Percentiles rank a stretch among this genome's conserved stretches.
Evolutionary conservation across 176 grass and related monocot genomes (phyloP).

Genomic region (Phyllostachys edulis): DNA sequence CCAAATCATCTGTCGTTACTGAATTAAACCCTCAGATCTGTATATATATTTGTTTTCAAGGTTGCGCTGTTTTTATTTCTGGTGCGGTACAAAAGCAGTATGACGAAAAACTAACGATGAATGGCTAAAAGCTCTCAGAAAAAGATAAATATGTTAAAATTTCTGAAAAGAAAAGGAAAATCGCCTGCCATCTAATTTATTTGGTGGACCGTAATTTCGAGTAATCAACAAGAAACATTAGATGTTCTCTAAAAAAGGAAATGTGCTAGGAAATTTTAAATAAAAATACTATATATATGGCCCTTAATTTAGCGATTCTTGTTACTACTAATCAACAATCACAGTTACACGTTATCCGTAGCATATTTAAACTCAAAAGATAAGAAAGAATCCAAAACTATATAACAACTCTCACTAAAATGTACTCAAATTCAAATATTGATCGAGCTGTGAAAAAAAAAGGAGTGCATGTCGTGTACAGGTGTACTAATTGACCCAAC

Average conservation of each 20-base stretch:
- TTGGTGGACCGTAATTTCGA: not conserved
- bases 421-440: not conserved
- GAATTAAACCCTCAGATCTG: not conserved
- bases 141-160: not conserved
- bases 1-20: not conserved
- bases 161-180: not conserved
- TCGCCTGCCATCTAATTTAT: not conserved
- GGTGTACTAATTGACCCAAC: not conserved
- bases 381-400: not conserved
- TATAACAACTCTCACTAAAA: not conserved
- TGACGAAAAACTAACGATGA: not conserved
- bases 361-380: not conserved
- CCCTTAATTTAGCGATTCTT: too few species aligned
- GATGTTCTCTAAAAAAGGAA: not conserved
- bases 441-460: not conserved
- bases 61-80: not conserved
- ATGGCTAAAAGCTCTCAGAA: not conserved
- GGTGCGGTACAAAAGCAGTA: not conserved
- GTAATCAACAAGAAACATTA: not conserved
- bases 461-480: not conserved
- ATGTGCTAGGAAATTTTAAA: not conserved
- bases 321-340: not conserved
- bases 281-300: too few species aligned
- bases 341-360: not conserved
- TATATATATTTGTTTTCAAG: not conserved